Base-by-base conservation (phyloP, 345 rosid genomes). In the Firmiana major region DNA sequence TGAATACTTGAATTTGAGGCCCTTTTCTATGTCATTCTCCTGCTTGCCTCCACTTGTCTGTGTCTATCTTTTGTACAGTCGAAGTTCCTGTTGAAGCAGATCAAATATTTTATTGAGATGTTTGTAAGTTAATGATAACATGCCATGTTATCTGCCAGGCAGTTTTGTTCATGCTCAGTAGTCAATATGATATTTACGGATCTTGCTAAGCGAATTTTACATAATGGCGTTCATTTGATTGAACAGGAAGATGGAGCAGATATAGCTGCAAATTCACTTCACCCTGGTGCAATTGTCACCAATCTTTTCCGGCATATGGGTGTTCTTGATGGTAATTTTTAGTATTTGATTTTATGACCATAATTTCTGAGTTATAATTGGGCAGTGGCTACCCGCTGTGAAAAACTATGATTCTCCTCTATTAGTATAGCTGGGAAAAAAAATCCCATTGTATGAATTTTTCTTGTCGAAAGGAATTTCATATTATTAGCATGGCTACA, bases 191-290 rank as follows among this genome's bases (percentile, higher is more conserved):
- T 72, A 55, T 36, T 21, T 54, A 36, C 12, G 19, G n/a, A n/a
- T 72, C 75, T 54, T 21, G 28, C 76, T 6, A 36, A 36, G 48
- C 4, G 3, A 60, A 57, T 8, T 26, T 65, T 43, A 58, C 63
- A 54, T 68, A 13, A 69, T 28, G 65, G 48, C 66, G 31, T 21
- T 21, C 15, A 15, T 73, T 74, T 62, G 59, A 65, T 63, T 75
- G 43, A 77, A 77, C 92, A 87, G 89, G 88, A 83, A 82, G 90
- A 87, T 17, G 87, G 85, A 6, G 86, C 42, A 46, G 69, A 86
- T 40, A 81, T 87, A 74, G 85, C 88, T 49, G 89, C 79, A 7
- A 89, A 89, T 83, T 87, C 93, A 43, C 84, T 89, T 77, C 90
- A 89, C 74, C 93, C 90, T 36, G 90, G 93, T 55, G 13, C 71